Percentiles rank a stretch among this genome's conserved stretches.
phyloP scores from a whole-genome alignment of 2,329 filamentous ascomycete genomes.

The Mycosphaerella sp. region DNA sequence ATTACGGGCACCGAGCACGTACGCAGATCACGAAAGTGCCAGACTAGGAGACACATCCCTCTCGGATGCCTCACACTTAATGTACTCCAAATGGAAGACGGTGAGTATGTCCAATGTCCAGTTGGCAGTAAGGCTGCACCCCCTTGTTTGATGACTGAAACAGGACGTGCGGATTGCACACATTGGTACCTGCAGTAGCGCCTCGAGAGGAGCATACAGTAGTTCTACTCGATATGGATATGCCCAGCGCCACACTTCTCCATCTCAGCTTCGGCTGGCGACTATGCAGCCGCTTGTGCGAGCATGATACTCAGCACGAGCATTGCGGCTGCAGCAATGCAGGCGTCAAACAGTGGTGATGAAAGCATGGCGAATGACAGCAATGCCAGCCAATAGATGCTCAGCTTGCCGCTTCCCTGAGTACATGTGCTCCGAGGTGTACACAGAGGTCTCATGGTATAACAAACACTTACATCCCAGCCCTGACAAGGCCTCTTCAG shows the following conservation, averaged over 20 bases:
- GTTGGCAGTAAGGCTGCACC: too few species aligned
- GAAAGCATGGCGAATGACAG: conserved; percentile 4
- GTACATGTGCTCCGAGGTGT: conserved; percentile 1
- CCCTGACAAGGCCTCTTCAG: conserved; percentile 2
- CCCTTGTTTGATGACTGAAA: not conserved
- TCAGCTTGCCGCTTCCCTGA: conserved; percentile 9
- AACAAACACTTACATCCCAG: conserved; percentile 28
- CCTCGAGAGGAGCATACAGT: not conserved
- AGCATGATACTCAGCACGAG: conserved; percentile 17
- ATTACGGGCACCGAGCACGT: too few species aligned
- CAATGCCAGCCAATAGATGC: conserved; percentile 8
- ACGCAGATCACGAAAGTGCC: too few species aligned
- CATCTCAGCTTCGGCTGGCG: conserved; percentile 15
- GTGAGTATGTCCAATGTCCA: too few species aligned
- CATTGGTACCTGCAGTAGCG: conserved; percentile 8
- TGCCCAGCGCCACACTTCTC: conserved; percentile 14
- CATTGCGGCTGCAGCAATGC: conserved; percentile 9
- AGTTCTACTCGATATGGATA: not conserved
- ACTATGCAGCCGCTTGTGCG: conserved; percentile 13
- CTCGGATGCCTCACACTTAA: too few species aligned
- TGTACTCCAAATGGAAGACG: too few species aligned
- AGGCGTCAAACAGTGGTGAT: conserved; percentile 15
- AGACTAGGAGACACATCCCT: too few species aligned
- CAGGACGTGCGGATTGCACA: conserved; percentile 3
- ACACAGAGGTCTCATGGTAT: conserved; percentile 36